Base-by-base conservation (phyloP, 768 basidiomycete species). In the Boletus vermiculosoides region DNA sequence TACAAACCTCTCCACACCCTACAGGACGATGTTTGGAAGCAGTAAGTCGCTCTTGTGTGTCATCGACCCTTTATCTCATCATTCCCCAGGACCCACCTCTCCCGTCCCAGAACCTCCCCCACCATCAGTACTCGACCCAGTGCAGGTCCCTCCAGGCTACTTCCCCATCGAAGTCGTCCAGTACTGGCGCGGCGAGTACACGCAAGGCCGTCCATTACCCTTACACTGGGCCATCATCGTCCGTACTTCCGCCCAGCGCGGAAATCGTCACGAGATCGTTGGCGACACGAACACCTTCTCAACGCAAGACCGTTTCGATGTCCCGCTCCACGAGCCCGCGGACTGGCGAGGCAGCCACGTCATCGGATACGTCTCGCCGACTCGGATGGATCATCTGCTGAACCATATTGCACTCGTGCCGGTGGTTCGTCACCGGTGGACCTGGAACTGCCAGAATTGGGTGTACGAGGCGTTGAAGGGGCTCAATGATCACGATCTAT, bases 401-500 rank as follows among this genome's bases (percentile, higher is more conserved):
- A 55, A 48, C 2, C 56, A 46, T 1, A 57, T 71, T 30, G 65
- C 61, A 4, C 57, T 55, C 31, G 56, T 62, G 16, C 58, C 52
- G 0, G 59, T 72, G n/a, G 28, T 59, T n/a, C 59, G 41, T 3
- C n/a, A 58, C 2, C 57, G 56, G 15, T 53, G 52, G 55, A 54
- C 33, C 5, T 72, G 70, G 71, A 65, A 71, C 49, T 62, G 57
- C 45, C 70, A 72, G 46, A 63, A 60, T 20, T 70, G 68, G 70
- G 71, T 70, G 36, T 60, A 56, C 22, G 70, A 72, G 0, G 59
- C 46, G 33, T 48, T 71, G 40, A 13, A 37, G 18, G 56, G 60
- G 39, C 30, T 72, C 12, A 48, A 60, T 2, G n/a, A 41, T 3
- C 18, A 44, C 0, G 52, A 45, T 20, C 23, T 70, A 20, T 60